These are phyloP conservation scores for Penicillium riverlandense DNA, from an alignment of 495 filamentous ascomycete genomes.

Conservation along the genomic window DNA sequence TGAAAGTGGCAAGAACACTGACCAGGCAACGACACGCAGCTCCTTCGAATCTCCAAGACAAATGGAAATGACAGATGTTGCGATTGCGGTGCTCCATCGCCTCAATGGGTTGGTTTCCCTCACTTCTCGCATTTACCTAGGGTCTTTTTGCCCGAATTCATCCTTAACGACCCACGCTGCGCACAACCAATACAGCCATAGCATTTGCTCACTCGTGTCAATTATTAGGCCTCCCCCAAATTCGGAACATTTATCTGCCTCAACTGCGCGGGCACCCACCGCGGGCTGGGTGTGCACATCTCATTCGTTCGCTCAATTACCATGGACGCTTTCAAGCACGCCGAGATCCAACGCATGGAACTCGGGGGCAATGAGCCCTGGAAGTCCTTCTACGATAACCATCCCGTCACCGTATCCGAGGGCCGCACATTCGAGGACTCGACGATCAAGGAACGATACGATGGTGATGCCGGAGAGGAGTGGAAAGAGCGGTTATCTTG, in stretches of 20 bases:
- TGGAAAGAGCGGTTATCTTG: constrained; percentile 86
- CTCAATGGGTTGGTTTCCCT: constrained; percentile 66
- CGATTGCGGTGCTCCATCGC: constrained; percentile 89
- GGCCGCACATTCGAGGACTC: constrained; percentile 65
- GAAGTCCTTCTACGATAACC: constrained; percentile 72
- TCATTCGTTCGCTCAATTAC: constrained; percentile 94
- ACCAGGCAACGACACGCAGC: constrained; percentile 38
- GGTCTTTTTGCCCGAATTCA: no score
- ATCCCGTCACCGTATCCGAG: constrained; percentile 53
- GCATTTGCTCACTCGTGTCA: background rate
- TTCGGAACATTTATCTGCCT: constrained; percentile 94
- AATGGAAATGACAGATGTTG: constrained; percentile 82
- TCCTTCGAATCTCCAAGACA: constrained; percentile 80
- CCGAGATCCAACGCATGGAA: constrained; percentile 81
- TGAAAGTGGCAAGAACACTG: constrained; percentile 3
- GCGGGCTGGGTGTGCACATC: constrained; percentile 92
- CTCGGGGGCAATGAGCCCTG: constrained; percentile 81
- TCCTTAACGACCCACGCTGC: no score
- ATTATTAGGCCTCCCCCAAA: constrained; percentile 55
- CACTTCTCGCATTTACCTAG: background rate
- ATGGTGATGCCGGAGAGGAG: constrained; percentile 82
- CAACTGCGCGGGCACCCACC: constrained; percentile 89
- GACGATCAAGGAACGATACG: constrained; percentile 74
- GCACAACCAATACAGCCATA: no score
- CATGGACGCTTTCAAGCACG: constrained; percentile 94